Base-by-base conservation (phyloP, 805 yeast genomes). In the Nakazawaea populi region DNA sequence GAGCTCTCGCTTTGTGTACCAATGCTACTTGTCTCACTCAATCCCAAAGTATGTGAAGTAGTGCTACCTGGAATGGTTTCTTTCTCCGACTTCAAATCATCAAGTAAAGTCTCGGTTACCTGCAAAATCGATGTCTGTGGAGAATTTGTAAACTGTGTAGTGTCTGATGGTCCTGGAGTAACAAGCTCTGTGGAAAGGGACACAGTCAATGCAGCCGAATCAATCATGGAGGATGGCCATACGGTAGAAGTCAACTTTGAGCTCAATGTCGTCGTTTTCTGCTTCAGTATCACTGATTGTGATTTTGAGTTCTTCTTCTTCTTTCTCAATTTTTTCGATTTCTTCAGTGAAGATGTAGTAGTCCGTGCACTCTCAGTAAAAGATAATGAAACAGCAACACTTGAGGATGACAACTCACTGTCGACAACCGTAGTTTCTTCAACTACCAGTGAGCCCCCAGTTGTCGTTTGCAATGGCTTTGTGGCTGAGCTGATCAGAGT, bases 121-220 rank as follows among this genome's bases (percentile, higher is more conserved):
- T 37, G 40, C 18, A n/a, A 2, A 12, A 11, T 32, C 14, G 24
- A 10, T 38, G 41, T 6, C 41, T 38, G 24, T n/a, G 37, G 18
- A 5, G 38, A 18, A 18, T 32, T 35, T 32, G 28, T 9, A 34
- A 12, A 27, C 29, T 31, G 12, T 18, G 29, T 18, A 32, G 8
- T 27, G 10, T 34, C 14, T n/a, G 50, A 47, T 34, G 50, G 50
- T 12, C 46, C 51, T 5, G 51, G 51, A 9, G 51, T 48, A 14
- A 48, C 24, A 10, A 48, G 42, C 27, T 48, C 51, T 12, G 51
- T 48, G 5, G 47, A 36, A n/a, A 38, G 39, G 4, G 51, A 48
- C 9, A 31, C 39, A 10, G 51, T 48, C 51, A 48, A 48, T 7
- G 31, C 11, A 3, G 32, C 18, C 6, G 51, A 48, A 12, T 42